Conservation (phyloP, 2,329 filamentous ascomycete genomes). For the Zopfia rhizophila region DNA sequence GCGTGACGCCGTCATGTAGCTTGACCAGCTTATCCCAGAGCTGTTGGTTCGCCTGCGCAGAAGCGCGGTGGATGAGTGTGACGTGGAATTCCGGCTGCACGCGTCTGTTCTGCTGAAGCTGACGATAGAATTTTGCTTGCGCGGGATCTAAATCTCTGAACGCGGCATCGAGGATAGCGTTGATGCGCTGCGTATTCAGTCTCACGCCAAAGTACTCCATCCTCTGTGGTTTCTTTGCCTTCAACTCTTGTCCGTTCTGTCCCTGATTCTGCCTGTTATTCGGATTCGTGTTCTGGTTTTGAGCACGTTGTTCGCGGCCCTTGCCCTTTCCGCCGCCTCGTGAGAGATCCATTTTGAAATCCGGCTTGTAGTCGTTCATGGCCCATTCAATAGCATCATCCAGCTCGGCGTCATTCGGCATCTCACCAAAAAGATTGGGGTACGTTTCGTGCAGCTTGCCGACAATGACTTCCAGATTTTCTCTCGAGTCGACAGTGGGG, state of each 20-base stretch:
- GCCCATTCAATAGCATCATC: slow-evolving; percentile 82
- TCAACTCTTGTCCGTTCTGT: slow-evolving; percentile 41
- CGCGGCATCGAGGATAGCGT: slow-evolving; percentile 71
- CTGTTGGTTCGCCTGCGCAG: slow-evolving; percentile 68
- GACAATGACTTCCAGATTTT: slow-evolving; percentile 85
- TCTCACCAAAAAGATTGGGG: slow-evolving; percentile 75
- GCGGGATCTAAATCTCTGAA: slow-evolving; percentile 70
- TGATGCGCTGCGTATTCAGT: slow-evolving; percentile 63
- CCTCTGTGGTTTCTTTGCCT: slow-evolving; percentile 60
- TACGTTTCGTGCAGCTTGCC: slow-evolving; percentile 77
- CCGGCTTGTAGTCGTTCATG: slow-evolving; percentile 79
- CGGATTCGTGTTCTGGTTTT: slow-evolving; percentile 24
- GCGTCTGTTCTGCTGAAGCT: slow-evolving; percentile 77
- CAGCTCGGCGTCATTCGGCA: slow-evolving; percentile 78
- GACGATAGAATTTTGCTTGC: slow-evolving; percentile 75
- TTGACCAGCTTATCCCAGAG: slow-evolving; percentile 79
- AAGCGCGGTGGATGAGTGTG: slow-evolving; percentile 86
- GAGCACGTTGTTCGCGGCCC: no score
- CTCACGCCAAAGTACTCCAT: slow-evolving; percentile 74
- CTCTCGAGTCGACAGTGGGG: slow-evolving; percentile 77
- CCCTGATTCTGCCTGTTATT: slow-evolving; percentile 50
- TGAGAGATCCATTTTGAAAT: slow-evolving; percentile 79
- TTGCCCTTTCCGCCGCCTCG: slow-evolving; percentile 48
- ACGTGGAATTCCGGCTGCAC: slow-evolving; percentile 91
- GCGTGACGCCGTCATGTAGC: slow-evolving; percentile 59